Conservation (phyloP, 2,329 filamentous ascomycete species). For the Dothistroma septosporum region DNA sequence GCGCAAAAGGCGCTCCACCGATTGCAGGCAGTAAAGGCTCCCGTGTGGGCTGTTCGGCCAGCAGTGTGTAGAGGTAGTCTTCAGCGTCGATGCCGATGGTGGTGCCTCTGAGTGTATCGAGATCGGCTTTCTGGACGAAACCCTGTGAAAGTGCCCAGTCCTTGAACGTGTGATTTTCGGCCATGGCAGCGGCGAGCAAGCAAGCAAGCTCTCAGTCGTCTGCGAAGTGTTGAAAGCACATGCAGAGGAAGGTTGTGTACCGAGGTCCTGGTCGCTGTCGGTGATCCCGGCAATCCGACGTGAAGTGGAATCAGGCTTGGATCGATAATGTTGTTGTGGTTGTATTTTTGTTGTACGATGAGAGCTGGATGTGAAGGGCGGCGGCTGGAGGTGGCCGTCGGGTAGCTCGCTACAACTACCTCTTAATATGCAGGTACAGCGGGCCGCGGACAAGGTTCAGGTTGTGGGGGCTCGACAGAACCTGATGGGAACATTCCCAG, state of each 20-base stretch:
- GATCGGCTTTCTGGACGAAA: conserved; percentile 6
- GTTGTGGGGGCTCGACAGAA: too few relatives aligned
- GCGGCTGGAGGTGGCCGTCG: too few relatives aligned
- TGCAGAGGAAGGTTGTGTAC: neutral
- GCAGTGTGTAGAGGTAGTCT: conserved; percentile 77
- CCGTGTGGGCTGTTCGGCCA: conserved; percentile 65
- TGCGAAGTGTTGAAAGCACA: neutral
- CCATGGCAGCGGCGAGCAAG: neutral
- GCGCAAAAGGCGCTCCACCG: conserved; percentile 77
- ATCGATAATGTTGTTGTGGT: too few relatives aligned
- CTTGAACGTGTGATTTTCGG: conserved; percentile 20
- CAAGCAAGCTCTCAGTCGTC: neutral
- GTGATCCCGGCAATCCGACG: neutral
- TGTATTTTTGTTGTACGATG: too few relatives aligned
- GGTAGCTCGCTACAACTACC: too few relatives aligned
- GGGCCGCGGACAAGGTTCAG: neutral
- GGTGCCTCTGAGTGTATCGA: conserved; percentile 32
- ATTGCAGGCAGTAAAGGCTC: conserved; percentile 88
- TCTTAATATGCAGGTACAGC: neutral
- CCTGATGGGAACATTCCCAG: too few relatives aligned
- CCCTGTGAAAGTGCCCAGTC: conserved; percentile 19
- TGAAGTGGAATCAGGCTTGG: neutral
- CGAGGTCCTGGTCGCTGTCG: neutral
- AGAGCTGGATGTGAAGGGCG: too few relatives aligned
- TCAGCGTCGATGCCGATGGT: conserved; percentile 54